Percentiles rank a stretch among this genome's conserved stretches.
Conservation (phyloP, 768 basidiomycete species). For the Tubosaeta sp. region DNA sequence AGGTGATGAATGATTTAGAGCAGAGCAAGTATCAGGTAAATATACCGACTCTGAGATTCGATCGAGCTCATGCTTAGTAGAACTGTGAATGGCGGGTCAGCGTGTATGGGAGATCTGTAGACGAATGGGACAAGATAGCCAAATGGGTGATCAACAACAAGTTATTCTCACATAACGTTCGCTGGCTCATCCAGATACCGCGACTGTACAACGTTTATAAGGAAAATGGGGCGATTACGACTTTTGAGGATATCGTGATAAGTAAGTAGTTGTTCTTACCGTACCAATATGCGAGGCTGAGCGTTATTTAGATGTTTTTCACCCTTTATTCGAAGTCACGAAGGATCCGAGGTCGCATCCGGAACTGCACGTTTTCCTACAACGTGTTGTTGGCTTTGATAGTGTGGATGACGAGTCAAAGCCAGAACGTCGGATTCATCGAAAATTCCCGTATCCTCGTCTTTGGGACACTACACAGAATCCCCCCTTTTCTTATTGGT, state of each 20-base stretch:
- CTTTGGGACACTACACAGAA: slow-evolving; percentile 88
- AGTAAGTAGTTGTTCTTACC: slow-evolving; percentile 52
- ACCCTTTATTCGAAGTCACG: slow-evolving; percentile 94
- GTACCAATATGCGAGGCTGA: not conserved
- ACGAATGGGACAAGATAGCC: slow-evolving; percentile 98
- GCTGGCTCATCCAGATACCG: slow-evolving; percentile 96
- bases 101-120: slow-evolving; percentile 77
- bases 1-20: slow-evolving; percentile 96
- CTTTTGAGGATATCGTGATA: slow-evolving; percentile 85
- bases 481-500: slow-evolving; percentile 97
- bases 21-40: slow-evolving; percentile 96
- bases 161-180: slow-evolving; percentile 92
- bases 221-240: slow-evolving; percentile 73
- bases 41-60: not conserved
- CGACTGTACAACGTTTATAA: slow-evolving; percentile 96
- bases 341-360: slow-evolving; percentile 86
- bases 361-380: slow-evolving; percentile 91
- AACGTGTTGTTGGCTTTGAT: slow-evolving; percentile 94
- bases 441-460: slow-evolving; percentile 89
- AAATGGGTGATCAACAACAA: slow-evolving; percentile 96
- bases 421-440: slow-evolving; percentile 83
- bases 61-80: slow-evolving; percentile 32
- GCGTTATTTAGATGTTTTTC: slow-evolving; percentile 70
- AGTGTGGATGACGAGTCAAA: slow-evolving; percentile 99
- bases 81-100: slow-evolving; percentile 98